Percentiles rank a stretch among this genome's conserved stretches.
Conservation (phyloP, 129 eudicot species). For the Scalesia atractyloides region DNA sequence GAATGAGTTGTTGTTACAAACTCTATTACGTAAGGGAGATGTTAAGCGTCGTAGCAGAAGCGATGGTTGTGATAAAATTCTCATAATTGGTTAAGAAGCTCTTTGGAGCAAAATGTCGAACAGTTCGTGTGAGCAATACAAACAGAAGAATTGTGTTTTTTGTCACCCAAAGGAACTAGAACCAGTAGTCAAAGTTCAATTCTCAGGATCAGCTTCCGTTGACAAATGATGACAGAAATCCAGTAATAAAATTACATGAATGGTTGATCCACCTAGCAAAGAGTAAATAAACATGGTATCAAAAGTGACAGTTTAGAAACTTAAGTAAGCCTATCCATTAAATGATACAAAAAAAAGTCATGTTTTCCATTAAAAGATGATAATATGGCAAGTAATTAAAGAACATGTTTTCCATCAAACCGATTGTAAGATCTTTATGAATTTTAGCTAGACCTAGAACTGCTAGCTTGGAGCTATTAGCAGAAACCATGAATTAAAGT, state of each 20-base stretch:
- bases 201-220: not conserved
- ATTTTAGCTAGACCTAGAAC: no score
- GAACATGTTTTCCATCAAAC: no score
- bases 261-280: not conserved
- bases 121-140: slow-evolving; percentile 44
- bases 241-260: not conserved
- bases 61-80: slow-evolving; percentile 5
- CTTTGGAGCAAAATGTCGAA: slow-evolving; percentile 43
- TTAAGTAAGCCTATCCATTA: no score
- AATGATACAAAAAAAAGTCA: no score
- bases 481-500: no score
- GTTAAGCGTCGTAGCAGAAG: slow-evolving; percentile 13
- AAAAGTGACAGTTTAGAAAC: not conserved
- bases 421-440: no score
- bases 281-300: not conserved
- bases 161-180: not conserved
- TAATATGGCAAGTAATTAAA: no score
- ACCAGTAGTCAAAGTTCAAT: not conserved
- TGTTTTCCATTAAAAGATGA: no score
- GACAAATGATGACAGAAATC: not conserved
- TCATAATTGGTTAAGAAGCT: slow-evolving; percentile 25
- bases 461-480: no score
- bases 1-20: slow-evolving; percentile 9
- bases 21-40: slow-evolving; percentile 20
- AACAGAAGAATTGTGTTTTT: not conserved